Base-by-base conservation (phyloP, 371 early-diverging fungal genomes). In the Haplosporangium sp. region DNA sequence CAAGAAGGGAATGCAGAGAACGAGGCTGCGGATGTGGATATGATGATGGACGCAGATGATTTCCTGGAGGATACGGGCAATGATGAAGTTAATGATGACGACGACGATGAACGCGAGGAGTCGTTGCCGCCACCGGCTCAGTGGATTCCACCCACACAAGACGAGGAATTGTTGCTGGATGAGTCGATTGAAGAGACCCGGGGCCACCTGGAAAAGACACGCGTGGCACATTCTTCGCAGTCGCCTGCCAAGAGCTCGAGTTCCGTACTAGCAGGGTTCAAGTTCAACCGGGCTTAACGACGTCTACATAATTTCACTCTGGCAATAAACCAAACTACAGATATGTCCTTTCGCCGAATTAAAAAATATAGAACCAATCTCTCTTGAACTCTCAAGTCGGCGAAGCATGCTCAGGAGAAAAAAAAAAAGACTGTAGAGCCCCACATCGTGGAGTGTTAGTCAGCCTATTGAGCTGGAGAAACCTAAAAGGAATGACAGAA, bases 11-110 rank as follows among this genome's bases (percentile, higher is more conserved):
- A 29, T 29, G 29, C 29, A 29, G 29, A 29, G 29, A 29, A 29
- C 4, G 29, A 29, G 29, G 4, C 29, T 1, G 45, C 21, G 13
- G 59, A 67, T 5, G 62, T 45, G 21, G 80, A 72, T 18, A 47
- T 36, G 53, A 21, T 71, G 55, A 73, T 73, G 80, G 79, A 72
- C 18, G 79, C 60, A n/a, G 69, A 79, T 50, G 79, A 79, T n/a
- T 72, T 79, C 23, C 43, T 79, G 59, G 79, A 79, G 55, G 68
- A 71, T 18, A 18, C 36, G 12, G 58, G 38, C 14, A 16, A 23
- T 4, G 43, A 65, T 3, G 52, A 48, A 7, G 67, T 29, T 29
- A 4, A 46, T 1, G 55, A 40, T 23, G 57, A 47, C 13, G 58
- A 65, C 23, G 62, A 53, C 7, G 69, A 66, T 20, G 67, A 59